Evolutionary conservation across 345 rosid genomes (phyloP).

Genomic region (Hevea brasiliensis): DNA sequence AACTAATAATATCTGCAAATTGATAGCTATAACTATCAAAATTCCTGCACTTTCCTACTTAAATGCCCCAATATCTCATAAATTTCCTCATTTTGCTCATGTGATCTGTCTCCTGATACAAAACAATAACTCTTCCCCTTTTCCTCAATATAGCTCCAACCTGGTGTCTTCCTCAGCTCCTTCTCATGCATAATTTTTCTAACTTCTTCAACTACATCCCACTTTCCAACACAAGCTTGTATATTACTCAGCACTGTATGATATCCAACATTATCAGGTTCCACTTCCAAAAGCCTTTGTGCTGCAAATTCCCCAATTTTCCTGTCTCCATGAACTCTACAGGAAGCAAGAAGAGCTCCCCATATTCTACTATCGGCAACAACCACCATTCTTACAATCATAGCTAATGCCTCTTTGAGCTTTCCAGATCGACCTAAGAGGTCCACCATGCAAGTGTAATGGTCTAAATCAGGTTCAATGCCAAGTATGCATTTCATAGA

Average conservation of each 20-base stretch:
- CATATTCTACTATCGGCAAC: not conserved
- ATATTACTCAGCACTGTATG: not conserved
- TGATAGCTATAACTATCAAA: too few relatives aligned
- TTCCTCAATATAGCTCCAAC: not conserved
- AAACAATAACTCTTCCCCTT: conserved; percentile 23
- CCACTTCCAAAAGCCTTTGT: not conserved
- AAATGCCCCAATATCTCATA: conserved; percentile 18
- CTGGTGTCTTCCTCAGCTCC: conserved; percentile 6
- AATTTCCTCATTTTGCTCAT: conserved; percentile 18
- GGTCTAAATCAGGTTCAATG: not conserved
- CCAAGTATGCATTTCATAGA: not conserved
- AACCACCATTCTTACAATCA: not conserved
- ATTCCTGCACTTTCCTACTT: conserved; percentile 14
- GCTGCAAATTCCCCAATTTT: not conserved
- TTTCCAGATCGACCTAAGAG: conserved; percentile 1
- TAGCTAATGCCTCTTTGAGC: not conserved
- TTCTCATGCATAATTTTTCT: not conserved
- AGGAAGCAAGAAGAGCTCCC: not conserved
- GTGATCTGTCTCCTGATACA: conserved; percentile 30
- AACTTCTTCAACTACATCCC: conserved; percentile 3
- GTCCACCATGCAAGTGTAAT: conserved; percentile 1
- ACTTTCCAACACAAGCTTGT: not conserved
- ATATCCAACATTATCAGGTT: conserved; percentile 5
- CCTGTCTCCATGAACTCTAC: conserved; percentile 4
- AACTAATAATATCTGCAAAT: too few relatives aligned